Conservation (phyloP, 78 protist genomes). For the slime mould (Dictyostelium discoideum) region DNA sequence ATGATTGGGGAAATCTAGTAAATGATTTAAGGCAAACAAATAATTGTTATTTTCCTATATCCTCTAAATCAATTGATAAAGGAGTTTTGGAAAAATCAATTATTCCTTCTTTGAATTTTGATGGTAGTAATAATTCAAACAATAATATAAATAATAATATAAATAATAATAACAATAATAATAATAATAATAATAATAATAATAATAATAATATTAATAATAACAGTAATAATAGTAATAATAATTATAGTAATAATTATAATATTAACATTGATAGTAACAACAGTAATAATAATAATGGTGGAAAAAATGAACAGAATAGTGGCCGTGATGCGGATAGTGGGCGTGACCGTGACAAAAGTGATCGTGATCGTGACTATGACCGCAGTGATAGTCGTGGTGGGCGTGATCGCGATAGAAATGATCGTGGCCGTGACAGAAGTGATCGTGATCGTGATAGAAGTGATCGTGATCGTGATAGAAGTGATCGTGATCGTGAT, state of each 20-base stretch:
- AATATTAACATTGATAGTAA: not conserved
- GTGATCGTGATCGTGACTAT: not conserved
- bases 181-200: not conserved
- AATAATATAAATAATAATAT: no score
- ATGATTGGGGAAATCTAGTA: conserved; percentile 42
- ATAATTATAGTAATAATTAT: not conserved
- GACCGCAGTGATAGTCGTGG: not conserved
- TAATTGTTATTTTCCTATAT: conserved; percentile 26
- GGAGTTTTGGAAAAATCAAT: not conserved
- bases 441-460: not conserved
- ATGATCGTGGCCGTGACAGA: not conserved
- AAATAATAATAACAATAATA: not conserved
- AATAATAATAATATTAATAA: not conserved
- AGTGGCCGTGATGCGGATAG: not conserved
- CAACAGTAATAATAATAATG: not conserved
- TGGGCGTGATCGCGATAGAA: not conserved
- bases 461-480: not conserved
- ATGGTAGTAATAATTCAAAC: no score
- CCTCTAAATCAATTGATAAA: not conserved
- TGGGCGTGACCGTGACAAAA: not conserved
- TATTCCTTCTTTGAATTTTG: not conserved
- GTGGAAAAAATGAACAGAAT: not conserved
- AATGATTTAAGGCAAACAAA: not conserved
- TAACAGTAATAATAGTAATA: not conserved
- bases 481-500: not conserved